Evolutionary conservation across 2,329 filamentous ascomycete species (phyloP), one percentile per base, ranked within the genome.

Genomic region (Colletotrichum liriopes): DNA sequence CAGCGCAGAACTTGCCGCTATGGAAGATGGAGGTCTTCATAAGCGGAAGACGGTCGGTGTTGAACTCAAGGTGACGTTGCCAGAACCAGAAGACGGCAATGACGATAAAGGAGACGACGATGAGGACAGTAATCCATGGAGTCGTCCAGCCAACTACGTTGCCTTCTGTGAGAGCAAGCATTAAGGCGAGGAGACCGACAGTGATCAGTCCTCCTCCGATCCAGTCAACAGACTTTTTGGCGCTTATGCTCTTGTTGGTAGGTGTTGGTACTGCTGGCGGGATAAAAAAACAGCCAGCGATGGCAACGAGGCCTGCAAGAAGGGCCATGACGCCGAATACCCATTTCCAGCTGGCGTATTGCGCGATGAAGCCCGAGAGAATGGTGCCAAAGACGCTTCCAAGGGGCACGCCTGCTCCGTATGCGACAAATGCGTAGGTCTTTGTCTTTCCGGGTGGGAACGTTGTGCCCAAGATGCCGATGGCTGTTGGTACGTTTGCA

Each of bases 401-500:
- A 0, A 93, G 80, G 0, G 92, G 91, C 0, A 91, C 89, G 1
- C 91, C 92, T 1, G 90, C 90, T 23, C 86, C 86, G 70, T 92
- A 93, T 29, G 87, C 85, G 47, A 88, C 89, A 75, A 94, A 93
- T 1, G 91, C 91, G 77, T 93, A 92, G 76, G 92, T 93, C 81
- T 93, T 93, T 5, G 91, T 89, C 74, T 89, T 91, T 0, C 92
- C 90, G 0, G 91, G 91, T 1, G 88, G 88, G 66, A 93, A 93
- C 0, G 90, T 93, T 1, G 89, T 88, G 0, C 91, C 91, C 3
- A 94, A 79, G 49, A 93, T 93, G 0, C 92, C 92, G 77, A 94
- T 89, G 0, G 92, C 92, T 0, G 91, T 93, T 0, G 92, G 92
- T 0, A 93, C 90, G 77, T 92, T 93, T 20, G 91, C 90, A 1